These are phyloP conservation scores for Saccharomyces pastorianus DNA, from an alignment of 1,139 yeast genomes.

Conservation along the genomic window DNA sequence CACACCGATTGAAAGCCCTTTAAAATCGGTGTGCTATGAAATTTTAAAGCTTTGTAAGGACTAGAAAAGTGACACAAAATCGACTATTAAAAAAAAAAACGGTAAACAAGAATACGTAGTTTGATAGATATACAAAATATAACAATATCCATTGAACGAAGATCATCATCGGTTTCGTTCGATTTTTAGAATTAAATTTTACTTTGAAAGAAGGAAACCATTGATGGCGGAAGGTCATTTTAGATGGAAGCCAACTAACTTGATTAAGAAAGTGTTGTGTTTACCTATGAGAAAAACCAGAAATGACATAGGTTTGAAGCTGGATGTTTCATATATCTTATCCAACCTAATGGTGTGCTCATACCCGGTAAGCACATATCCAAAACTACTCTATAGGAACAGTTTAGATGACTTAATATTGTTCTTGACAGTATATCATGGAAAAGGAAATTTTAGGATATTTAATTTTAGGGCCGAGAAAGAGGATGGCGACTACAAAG, in stretches of 20 bases:
- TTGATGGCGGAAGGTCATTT: too few relatives aligned
- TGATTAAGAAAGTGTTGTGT: constrained; percentile 16
- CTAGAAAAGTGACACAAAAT: neutral
- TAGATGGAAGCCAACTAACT: constrained; percentile 10
- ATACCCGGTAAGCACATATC: constrained; percentile 49
- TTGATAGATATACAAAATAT: neutral
- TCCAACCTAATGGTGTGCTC: constrained; percentile 60
- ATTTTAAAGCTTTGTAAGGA: constrained; percentile 7
- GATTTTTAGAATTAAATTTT: neutral
- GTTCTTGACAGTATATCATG: constrained; percentile 45
- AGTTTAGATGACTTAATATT: constrained; percentile 43
- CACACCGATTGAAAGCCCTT: constrained; percentile 22
- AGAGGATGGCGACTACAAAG: constrained; percentile 41
- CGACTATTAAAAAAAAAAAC: neutral
- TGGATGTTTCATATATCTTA: constrained; percentile 61
- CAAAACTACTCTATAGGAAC: constrained; percentile 48
- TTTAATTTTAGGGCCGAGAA: constrained; percentile 66
- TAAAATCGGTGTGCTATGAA: constrained; percentile 26
- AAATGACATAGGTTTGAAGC: constrained; percentile 26
- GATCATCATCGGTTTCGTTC: too few relatives aligned
- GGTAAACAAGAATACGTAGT: neutral
- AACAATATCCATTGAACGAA: neutral
- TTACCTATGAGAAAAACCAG: constrained; percentile 22
- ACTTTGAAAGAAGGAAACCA: too few relatives aligned
- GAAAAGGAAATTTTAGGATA: constrained; percentile 51